phyloP scores from a whole-genome alignment of 2,329 filamentous ascomycete species.

The Teratosphaeria pseudoeucalypti region DNA sequence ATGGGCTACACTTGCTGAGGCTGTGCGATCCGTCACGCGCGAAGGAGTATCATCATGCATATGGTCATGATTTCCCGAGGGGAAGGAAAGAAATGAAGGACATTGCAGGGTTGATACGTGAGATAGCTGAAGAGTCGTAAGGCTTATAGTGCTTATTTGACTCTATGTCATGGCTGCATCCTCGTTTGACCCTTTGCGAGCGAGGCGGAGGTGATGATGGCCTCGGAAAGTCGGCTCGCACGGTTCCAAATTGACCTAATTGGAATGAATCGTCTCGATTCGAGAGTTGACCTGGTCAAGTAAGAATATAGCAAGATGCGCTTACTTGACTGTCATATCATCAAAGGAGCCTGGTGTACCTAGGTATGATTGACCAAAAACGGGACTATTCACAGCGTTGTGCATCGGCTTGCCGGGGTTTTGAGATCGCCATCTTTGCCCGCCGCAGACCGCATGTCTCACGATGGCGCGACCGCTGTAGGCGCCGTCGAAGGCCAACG shows the following conservation, averaged over 20 bases:
- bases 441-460: background rate
- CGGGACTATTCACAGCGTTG: background rate
- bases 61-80: slow-evolving; percentile 8
- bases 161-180: background rate
- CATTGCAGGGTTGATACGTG: slow-evolving; percentile 5
- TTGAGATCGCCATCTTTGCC: background rate
- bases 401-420: background rate
- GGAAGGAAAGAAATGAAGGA: slow-evolving; percentile 7
- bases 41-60: slow-evolving; percentile 6
- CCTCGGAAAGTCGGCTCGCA: too few species aligned
- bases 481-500: too few species aligned
- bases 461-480: background rate
- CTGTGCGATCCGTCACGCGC: slow-evolving; percentile 5
- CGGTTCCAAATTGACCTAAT: too few species aligned
- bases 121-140: slow-evolving; percentile 3
- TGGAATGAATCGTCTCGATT: too few species aligned
- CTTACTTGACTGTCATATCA: background rate
- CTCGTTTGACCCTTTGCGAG: too few species aligned
- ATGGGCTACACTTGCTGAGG: slow-evolving; percentile 7
- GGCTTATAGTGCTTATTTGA: background rate
- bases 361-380: too few species aligned
- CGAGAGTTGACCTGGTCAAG: background rate
- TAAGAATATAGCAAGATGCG: background rate
- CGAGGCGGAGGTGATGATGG: too few species aligned
- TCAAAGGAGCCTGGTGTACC: too few species aligned